Base-by-base conservation (phyloP, 1,139 yeast genomes). In the Hanseniaspora uvarum region DNA sequence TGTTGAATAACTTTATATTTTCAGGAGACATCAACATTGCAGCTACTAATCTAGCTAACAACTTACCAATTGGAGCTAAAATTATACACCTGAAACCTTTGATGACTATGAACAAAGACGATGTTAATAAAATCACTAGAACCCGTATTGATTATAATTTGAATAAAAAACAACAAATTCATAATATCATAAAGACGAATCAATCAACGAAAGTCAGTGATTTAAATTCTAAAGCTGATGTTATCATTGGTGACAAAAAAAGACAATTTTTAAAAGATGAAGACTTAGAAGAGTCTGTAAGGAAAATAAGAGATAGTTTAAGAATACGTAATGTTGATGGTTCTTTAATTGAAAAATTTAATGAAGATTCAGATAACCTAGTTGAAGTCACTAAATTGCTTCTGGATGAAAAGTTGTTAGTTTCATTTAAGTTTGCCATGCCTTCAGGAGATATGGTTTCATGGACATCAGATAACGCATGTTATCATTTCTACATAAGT, bases 1-100 rank as follows among this genome's bases (percentile, higher is more conserved):
- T 88, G 49, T 81, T 86, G 44, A 88, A 89, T 66, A 89, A 88
- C 65, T 88, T 86, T 64, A 74, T 88, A 18, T 88, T 88, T 65
- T 92, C 86, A 62, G 80, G 81, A 16, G 75, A 78, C 39, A 72
- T 88, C 60, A 87, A 86, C 61, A 75, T 74, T 52, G 77, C 78
- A 54, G 86, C 87, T 24, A 80, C 87, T 8, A 78, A 78, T 55
- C 68, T 88, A 60, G 75, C 87, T 51, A 67, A 72, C 55, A 83
- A 83, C 44, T 69, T 85, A 54, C 79, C 79, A 61, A 79, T 82
- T 4, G 96, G 96, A 0, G 74, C 94, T 34, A 83, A 81, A 60
- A 81, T 88, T 55, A 81, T 88, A 40, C 83, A 94, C 60, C 73
- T 88, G 62, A 80, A 84, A 60, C 83, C 87, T 57, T 78, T 88